Evolutionary conservation across 805 yeast species (phyloP), one percentile per base, ranked within the genome.

Genomic region (Barnettozyma wickerhamii): DNA sequence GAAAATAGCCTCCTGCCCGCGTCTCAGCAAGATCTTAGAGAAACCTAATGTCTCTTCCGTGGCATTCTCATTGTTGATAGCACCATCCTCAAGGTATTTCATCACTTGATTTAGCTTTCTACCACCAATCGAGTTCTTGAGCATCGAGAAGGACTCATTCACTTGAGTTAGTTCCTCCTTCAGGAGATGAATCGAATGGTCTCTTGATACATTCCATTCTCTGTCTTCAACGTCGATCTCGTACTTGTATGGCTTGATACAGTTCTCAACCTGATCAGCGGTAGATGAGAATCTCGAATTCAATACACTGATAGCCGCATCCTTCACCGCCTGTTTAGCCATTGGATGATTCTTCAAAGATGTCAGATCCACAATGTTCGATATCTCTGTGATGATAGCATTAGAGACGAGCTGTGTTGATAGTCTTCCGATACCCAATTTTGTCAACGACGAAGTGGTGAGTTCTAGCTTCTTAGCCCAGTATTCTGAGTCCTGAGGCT

Each of bases 201-300:
- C 95, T 45, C 86, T 77, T 29, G 96, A 81, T 7, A 74, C 58
- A 23, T 68, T 65, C 99, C 99, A 93, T 60, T 93, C 99, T 30
- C 96, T 72, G 52, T 90, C 95, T 58, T 93, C 98, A 36, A 93
- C 77, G 56, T 93, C 99, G 45, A 93, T 90, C 57, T 93, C 99
- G 60, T 91, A 93, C 65, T 93, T 93, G 68, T 84, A 93, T 3
- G 99, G 99, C 60, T 93, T 93, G 55, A 93, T 91, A 65, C 98
- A 90, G 62, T 95, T 93, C 56, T 93, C 99, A 6, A 93, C 98
- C 61, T 93, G 99, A 60, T 95, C 99, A 0, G 99, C 95, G 0
- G 99, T 91, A 1, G 95, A 82, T 49, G 81, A 86, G 59, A 75
- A 93, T 49, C 91, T 79, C 20, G 84, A 66, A 48, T 81, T 81